Evolutionary conservation across 192 early-diverging fungal species (phyloP), one percentile per base, ranked within the genome.

Genomic region (Tieghemiomyces parasiticus): DNA sequence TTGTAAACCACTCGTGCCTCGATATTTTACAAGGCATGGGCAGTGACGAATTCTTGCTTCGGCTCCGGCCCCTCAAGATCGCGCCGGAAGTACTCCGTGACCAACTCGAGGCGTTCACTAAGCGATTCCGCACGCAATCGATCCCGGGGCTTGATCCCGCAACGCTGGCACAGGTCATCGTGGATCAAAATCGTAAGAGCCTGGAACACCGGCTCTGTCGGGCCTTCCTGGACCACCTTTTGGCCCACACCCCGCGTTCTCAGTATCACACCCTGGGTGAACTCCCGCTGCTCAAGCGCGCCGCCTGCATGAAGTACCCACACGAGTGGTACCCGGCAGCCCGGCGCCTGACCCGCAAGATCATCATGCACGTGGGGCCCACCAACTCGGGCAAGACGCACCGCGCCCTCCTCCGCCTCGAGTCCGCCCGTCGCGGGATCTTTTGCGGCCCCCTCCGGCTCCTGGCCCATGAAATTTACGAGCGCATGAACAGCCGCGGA

Each of bases 361-460:
- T 98, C 53, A 78, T 91, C 31, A 76, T 95, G 71, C 93, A 98
- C 62, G 87, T 98, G 25, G 95, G 95, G 8, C 95, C 95, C 35
- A 98, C 95, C 6, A 98, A 98, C 71, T 91, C 89, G 25, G 95
- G 95, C 64, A 98, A 98, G 64, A 98, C 95, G 1, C 85, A 95
- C 68, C 74, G 78, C 33, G 95, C 95, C 8, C 65, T 98, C 14
- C 55, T 86, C 61, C 75, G 83, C 32, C 78, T 98, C 35, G 69
- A 82, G 54, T 24, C 13, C n/a, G 73, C 78, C 4, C 58, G 71
- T 24, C 62, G 72, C 9, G 92, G 89, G 14, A 76, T 92, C 0
- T 98, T 95, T 65, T 88, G 85, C 62, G 92, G 91, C 13, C 95
- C 95, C 4, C 66, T 98, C 32, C 81, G 95, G 12, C 71, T 98